Evolutionary conservation across 306 rosid species (phyloP), one percentile per base, ranked within the genome.

Genomic region (Cicer yamashitae): DNA sequence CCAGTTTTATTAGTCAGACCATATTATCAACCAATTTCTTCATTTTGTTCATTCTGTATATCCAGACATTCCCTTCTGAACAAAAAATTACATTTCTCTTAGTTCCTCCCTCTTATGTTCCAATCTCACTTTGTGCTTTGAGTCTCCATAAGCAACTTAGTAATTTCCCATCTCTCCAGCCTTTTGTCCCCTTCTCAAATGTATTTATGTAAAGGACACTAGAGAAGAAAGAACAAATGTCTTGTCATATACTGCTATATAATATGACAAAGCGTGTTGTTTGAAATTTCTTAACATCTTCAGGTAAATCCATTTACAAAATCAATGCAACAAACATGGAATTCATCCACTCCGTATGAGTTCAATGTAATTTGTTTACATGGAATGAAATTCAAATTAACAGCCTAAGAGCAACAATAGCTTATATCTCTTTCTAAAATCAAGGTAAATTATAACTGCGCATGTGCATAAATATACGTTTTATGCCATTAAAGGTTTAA

Each of bases 141-240:
- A 12, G 45, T 69, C 17, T 51, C 58, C 56, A 50, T 67, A 48
- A 56, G 50, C 37, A 75, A 69, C 47, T 50, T 43, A 20, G 67
- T 12, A 46, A 79, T 71, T 64, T 43, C 51, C 56, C 50, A 25
- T 43, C 71, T 34, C 47, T 62, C 63, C 41, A 10, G 44, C 22
- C 60, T 40, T 57, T 6, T 37, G 63, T 52, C 54, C 51, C 70
- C 46, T 67, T 80, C 22, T 58, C 25, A 20, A 18, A 59, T 22
- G 41, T 30, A n/a, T 38, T 37, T 38, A 54, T 66, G 48, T 15
- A 68, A 18, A 79, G 41, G 59, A 54, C 25, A 50, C 47, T 7
- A 71, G 68, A 80, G 48, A 73, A 46, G 75, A 61, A 58, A 46
- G 43, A 73, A 58, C 40, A 79, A 47, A 67, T 39, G 56, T 52